These are phyloP conservation scores for Flaveria robusta DNA, from an alignment of 129 eudicot genomes.

Conservation along the genomic window DNA sequence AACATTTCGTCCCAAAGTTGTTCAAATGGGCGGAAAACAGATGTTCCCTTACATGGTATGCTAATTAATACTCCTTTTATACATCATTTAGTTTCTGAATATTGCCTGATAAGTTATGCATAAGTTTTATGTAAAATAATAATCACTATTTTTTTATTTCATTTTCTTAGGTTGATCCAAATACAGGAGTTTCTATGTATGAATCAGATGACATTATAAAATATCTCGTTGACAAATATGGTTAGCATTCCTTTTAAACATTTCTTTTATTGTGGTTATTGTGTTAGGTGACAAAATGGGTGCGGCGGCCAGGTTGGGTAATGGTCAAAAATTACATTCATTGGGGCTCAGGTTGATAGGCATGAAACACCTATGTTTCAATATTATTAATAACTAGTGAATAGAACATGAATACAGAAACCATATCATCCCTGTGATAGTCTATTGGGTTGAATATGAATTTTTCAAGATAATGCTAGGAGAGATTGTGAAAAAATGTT, in stretches of 20 bases:
- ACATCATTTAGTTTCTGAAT: not conserved
- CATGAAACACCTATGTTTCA: not conserved
- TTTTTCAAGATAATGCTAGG: constrained; percentile 1
- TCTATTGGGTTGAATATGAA: not conserved
- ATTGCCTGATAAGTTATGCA: not conserved
- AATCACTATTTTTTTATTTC: constrained; percentile 3
- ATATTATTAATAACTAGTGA: no score
- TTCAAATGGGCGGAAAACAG: constrained; percentile 88
- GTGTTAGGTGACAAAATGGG: not conserved
- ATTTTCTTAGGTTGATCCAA: constrained; percentile 83
- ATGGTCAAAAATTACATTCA: not conserved
- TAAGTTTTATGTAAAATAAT: not conserved
- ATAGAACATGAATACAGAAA: not conserved
- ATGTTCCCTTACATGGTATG: constrained; percentile 95
- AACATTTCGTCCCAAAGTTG: constrained; percentile 84
- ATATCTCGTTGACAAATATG: constrained; percentile 83
- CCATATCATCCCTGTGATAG: not conserved
- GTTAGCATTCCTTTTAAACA: constrained; percentile 35
- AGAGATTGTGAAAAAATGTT: not conserved
- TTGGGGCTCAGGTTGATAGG: not conserved
- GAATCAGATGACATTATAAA: constrained; percentile 98
- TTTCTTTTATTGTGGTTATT: not conserved
- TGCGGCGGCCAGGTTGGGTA: not conserved
- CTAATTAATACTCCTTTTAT: constrained; percentile 9
- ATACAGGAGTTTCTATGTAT: constrained; percentile 95